Percentiles rank a stretch among this genome's conserved stretches.
These are phyloP conservation scores for Dichotomopilus funicola DNA, from an alignment of 2,329 filamentous ascomycete genomes.

Conservation along the genomic window DNA sequence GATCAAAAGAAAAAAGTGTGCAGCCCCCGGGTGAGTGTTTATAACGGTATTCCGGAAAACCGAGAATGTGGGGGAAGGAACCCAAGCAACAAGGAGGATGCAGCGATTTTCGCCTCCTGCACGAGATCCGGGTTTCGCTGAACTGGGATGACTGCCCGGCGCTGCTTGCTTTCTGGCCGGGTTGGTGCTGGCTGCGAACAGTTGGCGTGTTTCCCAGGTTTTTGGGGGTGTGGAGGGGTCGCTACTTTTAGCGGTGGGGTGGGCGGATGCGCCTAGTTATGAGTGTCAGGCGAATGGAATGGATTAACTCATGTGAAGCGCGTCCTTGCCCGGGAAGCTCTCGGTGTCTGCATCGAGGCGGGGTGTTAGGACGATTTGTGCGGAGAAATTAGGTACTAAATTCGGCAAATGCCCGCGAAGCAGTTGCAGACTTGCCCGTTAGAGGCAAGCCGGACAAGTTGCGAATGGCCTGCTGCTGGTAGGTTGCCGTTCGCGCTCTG, in stretches of 20 bases:
- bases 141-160: constrained; percentile 1
- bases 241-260: too few species aligned
- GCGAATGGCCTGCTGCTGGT: not conserved
- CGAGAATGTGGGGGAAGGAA: constrained; percentile 3
- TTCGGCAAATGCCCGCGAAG: constrained; percentile 8
- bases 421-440: not conserved
- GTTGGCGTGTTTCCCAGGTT: constrained; percentile 13
- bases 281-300: constrained; percentile 7
- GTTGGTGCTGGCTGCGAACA: not conserved
- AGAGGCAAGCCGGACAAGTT: constrained; percentile 3
- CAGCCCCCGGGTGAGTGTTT: constrained; percentile 17
- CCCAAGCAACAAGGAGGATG: not conserved
- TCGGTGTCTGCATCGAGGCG: constrained; percentile 10
- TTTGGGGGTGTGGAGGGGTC: constrained; percentile 14
- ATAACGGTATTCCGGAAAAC: constrained; percentile 19
- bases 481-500: not conserved
- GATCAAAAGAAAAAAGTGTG: constrained; percentile 3
- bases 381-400: constrained; percentile 9
- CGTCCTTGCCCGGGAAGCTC: not conserved
- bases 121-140: constrained; percentile 6
- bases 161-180: constrained; percentile 12
- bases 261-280: not conserved
- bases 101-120: constrained; percentile 13
- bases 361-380: constrained; percentile 6
- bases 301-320: constrained; percentile 6